Percentiles rank a stretch among this genome's conserved stretches.
Evolutionary conservation across 164 flowering plant species (phyloP).

Genomic region (Houttuynia cordata): DNA sequence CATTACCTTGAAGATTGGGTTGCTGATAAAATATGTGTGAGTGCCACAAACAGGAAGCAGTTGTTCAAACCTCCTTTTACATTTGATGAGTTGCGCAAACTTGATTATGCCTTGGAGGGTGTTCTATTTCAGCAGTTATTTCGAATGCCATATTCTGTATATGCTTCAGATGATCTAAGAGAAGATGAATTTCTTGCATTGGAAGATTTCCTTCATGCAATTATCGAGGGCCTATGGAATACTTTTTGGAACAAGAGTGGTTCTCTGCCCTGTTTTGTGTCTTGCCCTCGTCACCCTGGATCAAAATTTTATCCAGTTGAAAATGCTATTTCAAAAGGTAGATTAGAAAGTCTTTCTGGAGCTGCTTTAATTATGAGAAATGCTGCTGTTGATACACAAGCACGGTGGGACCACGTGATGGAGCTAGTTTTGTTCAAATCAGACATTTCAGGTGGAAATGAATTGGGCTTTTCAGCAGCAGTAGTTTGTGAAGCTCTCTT

Average conservation of each 20-base stretch:
- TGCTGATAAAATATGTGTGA: conserved; percentile 21
- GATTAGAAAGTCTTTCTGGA: conserved; percentile 34
- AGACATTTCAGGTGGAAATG: conserved; percentile 32
- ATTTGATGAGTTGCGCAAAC: conserved; percentile 39
- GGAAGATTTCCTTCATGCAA: conserved; percentile 53
- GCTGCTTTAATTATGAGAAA: conserved; percentile 39
- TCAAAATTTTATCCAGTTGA: conserved; percentile 48
- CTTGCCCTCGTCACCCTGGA: conserved; percentile 42
- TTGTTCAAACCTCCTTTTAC: conserved; percentile 39
- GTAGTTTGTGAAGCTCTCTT: conserved; percentile 53
- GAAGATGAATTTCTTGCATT: conserved; percentile 44
- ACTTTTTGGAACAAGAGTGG: conserved; percentile 53
- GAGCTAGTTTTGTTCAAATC: conserved; percentile 41
- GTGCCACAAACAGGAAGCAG: conserved; percentile 19
- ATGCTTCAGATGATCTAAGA: conserved; percentile 22
- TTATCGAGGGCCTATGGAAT: conserved; percentile 45
- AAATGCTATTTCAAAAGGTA: conserved; percentile 44
- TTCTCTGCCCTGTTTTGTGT: conserved; percentile 43
- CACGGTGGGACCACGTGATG: conserved; percentile 45
- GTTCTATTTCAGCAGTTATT: conserved; percentile 47
- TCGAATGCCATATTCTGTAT: conserved; percentile 44
- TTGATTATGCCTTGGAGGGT: conserved; percentile 61
- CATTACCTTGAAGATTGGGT: conserved; percentile 42
- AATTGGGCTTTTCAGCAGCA: conserved; percentile 28
- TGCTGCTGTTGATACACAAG: conserved; percentile 17